phyloP scores from a whole-genome alignment of 208 protist species.

The Wallacemonas sp. region DNA sequence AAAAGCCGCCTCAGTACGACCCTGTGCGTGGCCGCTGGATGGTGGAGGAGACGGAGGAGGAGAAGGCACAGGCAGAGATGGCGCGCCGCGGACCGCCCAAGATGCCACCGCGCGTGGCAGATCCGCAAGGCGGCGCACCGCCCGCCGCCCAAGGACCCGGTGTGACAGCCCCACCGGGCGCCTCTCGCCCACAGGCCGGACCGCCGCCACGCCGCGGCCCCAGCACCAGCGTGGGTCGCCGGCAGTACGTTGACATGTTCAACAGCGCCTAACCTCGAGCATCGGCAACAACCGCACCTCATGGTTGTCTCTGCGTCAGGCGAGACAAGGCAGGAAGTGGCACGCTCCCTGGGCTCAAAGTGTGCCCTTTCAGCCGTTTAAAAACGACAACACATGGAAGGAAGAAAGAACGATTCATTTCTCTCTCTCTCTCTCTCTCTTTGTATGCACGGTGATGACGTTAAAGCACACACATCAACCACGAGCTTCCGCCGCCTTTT shows the following conservation, averaged over 20 bases:
- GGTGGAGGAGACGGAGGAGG: constrained; percentile 82
- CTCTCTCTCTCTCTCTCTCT: constrained; percentile 13
- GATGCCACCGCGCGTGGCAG: constrained; percentile 23
- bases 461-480: too few relatives aligned
- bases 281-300: too few relatives aligned
- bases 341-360: too few relatives aligned
- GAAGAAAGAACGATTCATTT: constrained; percentile 8
- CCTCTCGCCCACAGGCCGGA: constrained; percentile 15
- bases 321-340: too few relatives aligned
- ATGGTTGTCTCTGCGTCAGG: too few relatives aligned
- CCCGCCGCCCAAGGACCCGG: constrained; percentile 9
- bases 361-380: too few relatives aligned
- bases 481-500: too few relatives aligned
- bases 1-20: constrained; percentile 74
- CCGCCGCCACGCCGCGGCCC: constrained; percentile 14
- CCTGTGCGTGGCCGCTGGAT: constrained; percentile 69
- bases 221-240: constrained; percentile 15
- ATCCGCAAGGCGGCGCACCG: background rate
- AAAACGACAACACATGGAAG: too few relatives aligned
- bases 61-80: constrained; percentile 64
- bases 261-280: constrained; percentile 35
- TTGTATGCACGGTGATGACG: too few relatives aligned
- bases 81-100: constrained; percentile 69
- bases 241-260: constrained; percentile 86
- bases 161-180: background rate